Percentiles rank a stretch among this genome's conserved stretches.
These are phyloP conservation scores for Lactarius tabidus DNA, from an alignment of 768 basidiomycete species.

Conservation along the genomic window DNA sequence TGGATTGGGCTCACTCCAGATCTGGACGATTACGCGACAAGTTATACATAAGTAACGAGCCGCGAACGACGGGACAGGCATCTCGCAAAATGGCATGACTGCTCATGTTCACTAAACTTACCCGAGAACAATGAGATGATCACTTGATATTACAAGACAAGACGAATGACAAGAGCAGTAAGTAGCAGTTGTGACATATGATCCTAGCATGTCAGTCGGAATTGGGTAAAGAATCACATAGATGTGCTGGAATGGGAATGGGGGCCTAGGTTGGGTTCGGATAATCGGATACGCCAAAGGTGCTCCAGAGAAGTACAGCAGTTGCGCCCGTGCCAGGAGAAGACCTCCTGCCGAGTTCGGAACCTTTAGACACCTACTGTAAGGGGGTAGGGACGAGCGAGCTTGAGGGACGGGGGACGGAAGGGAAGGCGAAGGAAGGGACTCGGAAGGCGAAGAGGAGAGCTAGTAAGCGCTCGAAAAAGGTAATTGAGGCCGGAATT, in stretches of 20 bases:
- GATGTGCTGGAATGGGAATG: constrained; percentile 2
- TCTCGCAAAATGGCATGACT: background rate
- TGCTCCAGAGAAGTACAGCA: constrained; percentile 2
- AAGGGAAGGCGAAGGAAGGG: background rate
- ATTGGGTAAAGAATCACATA: background rate
- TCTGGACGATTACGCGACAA: constrained; percentile 8
- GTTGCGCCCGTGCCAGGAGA: background rate
- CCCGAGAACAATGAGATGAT: background rate
- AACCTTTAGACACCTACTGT: constrained; percentile 7
- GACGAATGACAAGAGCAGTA: background rate
- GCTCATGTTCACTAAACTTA: background rate
- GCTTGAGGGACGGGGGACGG: background rate
- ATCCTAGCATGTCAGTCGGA: background rate
- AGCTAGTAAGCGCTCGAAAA: constrained; percentile 1
- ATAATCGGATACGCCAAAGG: constrained; percentile 20
- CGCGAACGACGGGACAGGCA: constrained; percentile 7
- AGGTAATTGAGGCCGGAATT: constrained; percentile 1
- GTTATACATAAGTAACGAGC: constrained; percentile 10
- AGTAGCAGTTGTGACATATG: background rate
- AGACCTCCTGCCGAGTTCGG: constrained; percentile 1
- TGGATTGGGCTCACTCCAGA: background rate
- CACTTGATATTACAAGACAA: background rate
- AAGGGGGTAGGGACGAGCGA: background rate
- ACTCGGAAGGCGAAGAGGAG: background rate
- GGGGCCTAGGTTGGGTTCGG: constrained; percentile 4